Percentiles rank a stretch among this genome's conserved stretches.
phyloP scores from a whole-genome alignment of 1,139 yeast genomes.

The Lizanozyma gosingica region DNA sequence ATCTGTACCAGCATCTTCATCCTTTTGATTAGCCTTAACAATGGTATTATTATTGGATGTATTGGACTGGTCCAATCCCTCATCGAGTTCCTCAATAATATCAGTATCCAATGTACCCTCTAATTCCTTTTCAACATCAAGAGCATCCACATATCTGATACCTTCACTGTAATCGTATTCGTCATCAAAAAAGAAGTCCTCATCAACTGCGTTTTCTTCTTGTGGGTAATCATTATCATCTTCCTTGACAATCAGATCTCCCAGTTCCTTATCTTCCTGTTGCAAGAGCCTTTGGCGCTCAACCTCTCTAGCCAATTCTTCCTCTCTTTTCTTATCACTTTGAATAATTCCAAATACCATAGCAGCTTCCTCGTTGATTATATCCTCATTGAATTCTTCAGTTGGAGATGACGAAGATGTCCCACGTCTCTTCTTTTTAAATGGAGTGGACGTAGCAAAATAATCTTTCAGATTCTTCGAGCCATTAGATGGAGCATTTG shows the following conservation, averaged over 20 bases:
- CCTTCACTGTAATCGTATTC: constrained; percentile 1
- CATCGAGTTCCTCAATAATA: background rate
- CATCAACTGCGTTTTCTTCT: constrained; percentile 10
- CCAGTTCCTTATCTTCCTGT: constrained; percentile 2
- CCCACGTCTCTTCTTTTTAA: constrained; percentile 1
- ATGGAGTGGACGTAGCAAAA: background rate
- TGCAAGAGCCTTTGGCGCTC: constrained; percentile 2
- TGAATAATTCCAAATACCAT: constrained; percentile 39
- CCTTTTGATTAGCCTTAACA: background rate
- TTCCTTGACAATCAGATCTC: constrained; percentile 1
- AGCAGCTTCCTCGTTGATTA: constrained; percentile 35
- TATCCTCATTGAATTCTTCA: constrained; percentile 12
- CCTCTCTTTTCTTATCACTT: constrained; percentile 10
- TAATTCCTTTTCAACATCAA: constrained; percentile 5
- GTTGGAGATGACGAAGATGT: background rate
- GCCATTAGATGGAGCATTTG: background rate
- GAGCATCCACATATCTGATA: constrained; percentile 1
- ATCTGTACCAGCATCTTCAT: background rate
- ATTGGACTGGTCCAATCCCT: too few species aligned
- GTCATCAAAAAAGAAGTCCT: constrained; percentile 4
- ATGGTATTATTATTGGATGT: background rate
- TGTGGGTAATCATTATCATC: constrained; percentile 5
- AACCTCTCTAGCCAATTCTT: constrained; percentile 1
- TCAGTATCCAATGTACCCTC: constrained; percentile 8
- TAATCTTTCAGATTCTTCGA: background rate